phyloP scores from a whole-genome alignment of 768 basidiomycete genomes.

The Boletus pseudo-olivaceus region DNA sequence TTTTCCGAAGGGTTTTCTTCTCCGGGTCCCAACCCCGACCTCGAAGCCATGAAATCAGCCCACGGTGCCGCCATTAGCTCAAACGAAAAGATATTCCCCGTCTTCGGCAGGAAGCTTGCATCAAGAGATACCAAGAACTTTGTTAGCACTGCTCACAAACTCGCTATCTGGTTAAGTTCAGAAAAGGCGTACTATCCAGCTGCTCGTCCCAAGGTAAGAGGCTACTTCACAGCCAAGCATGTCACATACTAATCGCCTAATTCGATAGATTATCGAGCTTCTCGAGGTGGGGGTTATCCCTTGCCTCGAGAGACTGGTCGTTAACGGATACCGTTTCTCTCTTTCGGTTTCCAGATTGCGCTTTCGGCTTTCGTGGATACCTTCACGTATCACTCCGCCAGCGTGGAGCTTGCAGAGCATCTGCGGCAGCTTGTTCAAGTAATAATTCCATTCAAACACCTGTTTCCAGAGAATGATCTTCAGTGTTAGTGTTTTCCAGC shows the following conservation, averaged over 20 bases:
- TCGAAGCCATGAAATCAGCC: constrained; percentile 14
- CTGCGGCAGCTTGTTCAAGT: constrained; percentile 18
- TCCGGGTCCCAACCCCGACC: background rate
- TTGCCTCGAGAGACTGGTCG: background rate
- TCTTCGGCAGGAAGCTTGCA: constrained; percentile 33
- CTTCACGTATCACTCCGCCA: constrained; percentile 2
- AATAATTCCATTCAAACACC: constrained; percentile 18
- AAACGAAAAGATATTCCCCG: constrained; percentile 37
- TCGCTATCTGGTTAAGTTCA: constrained; percentile 44
- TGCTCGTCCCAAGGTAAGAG: constrained; percentile 47
- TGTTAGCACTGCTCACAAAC: constrained; percentile 29
- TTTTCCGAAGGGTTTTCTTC: constrained; percentile 8
- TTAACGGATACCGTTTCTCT: background rate
- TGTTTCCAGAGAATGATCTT: constrained; percentile 23
- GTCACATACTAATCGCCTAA: background rate
- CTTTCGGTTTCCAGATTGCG: constrained; percentile 19
- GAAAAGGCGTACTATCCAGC: constrained; percentile 50
- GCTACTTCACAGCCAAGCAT: background rate
- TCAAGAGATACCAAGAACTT: constrained; percentile 27
- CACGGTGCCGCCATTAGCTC: constrained; percentile 19
- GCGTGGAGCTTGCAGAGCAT: constrained; percentile 2
- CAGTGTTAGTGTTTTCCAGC: constrained; percentile 13
- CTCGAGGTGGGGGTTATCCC: constrained; percentile 38
- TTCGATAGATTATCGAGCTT: constrained; percentile 47
- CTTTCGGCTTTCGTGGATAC: constrained; percentile 12